Percentiles rank a stretch among this genome's conserved stretches.
These are phyloP conservation scores for Juglanconis oblonga DNA, from an alignment of 2,329 filamentous ascomycete genomes.

Conservation along the genomic window DNA sequence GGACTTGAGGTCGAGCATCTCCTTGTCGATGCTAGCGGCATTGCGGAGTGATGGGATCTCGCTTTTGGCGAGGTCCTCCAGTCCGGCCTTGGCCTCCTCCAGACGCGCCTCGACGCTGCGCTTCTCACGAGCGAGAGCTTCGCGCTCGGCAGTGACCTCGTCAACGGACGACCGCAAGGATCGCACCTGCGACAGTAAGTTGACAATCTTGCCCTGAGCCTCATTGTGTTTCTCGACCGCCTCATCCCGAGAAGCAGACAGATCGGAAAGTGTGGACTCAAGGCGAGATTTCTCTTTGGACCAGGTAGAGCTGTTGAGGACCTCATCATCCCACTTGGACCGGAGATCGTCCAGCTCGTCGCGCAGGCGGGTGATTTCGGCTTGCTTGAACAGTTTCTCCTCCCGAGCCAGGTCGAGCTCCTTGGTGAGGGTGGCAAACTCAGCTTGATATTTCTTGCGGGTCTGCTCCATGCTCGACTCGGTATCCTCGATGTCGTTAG, in stretches of 20 bases:
- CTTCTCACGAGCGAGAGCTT: constrained; percentile 84
- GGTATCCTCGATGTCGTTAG: constrained; percentile 96
- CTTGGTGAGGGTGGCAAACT: constrained; percentile 84
- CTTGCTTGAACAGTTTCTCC: constrained; percentile 79
- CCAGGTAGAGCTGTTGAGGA: constrained; percentile 96
- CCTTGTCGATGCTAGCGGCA: constrained; percentile 82
- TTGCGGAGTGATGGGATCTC: constrained; percentile 86
- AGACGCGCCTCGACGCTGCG: constrained; percentile 81
- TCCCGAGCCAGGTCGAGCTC: constrained; percentile 93
- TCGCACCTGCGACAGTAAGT: constrained; percentile 84
- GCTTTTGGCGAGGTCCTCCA: constrained; percentile 83
- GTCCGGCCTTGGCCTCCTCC: constrained; percentile 79
- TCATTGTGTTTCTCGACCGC: constrained; percentile 92
- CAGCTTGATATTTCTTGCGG: constrained; percentile 92
- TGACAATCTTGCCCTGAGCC: constrained; percentile 88
- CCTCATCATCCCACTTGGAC: constrained; percentile 97
- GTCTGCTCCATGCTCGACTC: constrained; percentile 96
- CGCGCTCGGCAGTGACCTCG: constrained; percentile 80
- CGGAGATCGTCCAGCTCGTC: constrained; percentile 94
- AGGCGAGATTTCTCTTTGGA: constrained; percentile 95
- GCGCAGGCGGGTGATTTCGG: constrained; percentile 83
- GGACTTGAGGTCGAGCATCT: constrained; percentile 85
- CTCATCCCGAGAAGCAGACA: constrained; percentile 89
- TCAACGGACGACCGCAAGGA: constrained; percentile 80
- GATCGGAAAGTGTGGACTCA: constrained; percentile 83